Base-by-base conservation (phyloP, 805 yeast genomes). In the Starmera caribaea region DNA sequence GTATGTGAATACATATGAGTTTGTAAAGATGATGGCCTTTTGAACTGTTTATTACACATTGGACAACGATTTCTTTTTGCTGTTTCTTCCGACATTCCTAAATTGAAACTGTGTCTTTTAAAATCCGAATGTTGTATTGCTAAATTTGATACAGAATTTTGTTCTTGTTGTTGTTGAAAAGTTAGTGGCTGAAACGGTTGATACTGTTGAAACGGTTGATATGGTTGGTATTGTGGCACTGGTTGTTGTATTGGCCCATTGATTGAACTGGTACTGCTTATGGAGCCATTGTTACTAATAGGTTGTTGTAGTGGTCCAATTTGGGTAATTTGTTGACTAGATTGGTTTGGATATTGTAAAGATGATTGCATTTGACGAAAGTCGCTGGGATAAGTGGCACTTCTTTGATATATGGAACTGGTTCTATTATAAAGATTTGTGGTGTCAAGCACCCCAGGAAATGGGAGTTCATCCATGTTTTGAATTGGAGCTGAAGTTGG, bases 1-100 rank as follows among this genome's bases (percentile, higher is more conserved):
- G 87, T 80, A 56, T 87, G 96, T 7, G 84, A 81, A 47, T 85
- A 74, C 47, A 72, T 66, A 58, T 87, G 96, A 4, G 89, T 86
- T 45, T 79, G 81, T 40, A 86, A 64, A 1, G 92, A 85, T 10
- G 88, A 79, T 8, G 95, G 89, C 53, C 95, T 73, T 49, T 84
- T 80, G 63, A 87, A 87, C 39, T 74, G 77, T 56, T 86, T 85
- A 36, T 74, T 70, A 57, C 96, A 86, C 14, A 78, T 69, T 13
- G 56, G 61, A 42, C 71, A 66, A 38, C 73, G 59, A 48, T 73
- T 74, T 36, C 68, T 49, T 33, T 59, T 61, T 0, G 71, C 71
- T 2, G 73, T 67, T 46, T 64, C 68, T 4, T 68, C 66, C 0
- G 68, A 57, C 72, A 65, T 68, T 3, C 63, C 62, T 13, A 49